Percentiles rank a stretch among this genome's conserved stretches.
phyloP scores from a whole-genome alignment of 2,329 filamentous ascomycete species.

The Paraphoma sp. region DNA sequence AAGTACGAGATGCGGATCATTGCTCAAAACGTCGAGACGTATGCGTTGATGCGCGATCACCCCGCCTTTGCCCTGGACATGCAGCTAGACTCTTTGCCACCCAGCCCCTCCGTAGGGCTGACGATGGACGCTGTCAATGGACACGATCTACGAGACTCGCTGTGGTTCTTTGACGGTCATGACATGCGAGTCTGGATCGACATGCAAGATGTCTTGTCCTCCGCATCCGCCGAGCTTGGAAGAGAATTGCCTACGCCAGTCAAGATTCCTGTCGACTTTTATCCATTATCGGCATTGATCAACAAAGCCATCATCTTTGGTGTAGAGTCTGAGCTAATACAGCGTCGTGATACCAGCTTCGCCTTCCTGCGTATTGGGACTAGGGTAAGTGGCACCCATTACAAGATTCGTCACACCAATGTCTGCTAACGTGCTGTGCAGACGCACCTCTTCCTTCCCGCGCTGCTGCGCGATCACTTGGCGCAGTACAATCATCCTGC shows the following conservation, averaged over 20 bases:
- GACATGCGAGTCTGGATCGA: constrained; percentile 90
- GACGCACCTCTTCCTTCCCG: constrained; percentile 93
- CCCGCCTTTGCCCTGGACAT: constrained; percentile 58
- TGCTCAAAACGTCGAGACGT: constrained; percentile 95
- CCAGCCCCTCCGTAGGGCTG: constrained; percentile 57
- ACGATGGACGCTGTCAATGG: constrained; percentile 55
- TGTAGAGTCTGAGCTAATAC: constrained; percentile 90
- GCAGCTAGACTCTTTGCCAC: constrained; percentile 56
- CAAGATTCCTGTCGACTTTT: constrained; percentile 88
- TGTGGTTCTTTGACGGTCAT: constrained; percentile 93
- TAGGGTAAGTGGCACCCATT: constrained; percentile 65
- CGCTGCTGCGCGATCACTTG: constrained; percentile 81
- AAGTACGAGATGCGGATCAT: constrained; percentile 99
- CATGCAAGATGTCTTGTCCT: constrained; percentile 80
- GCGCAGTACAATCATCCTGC: constrained; percentile 77
- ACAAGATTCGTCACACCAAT: neutral
- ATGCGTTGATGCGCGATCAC: constrained; percentile 89
- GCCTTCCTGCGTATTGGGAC: constrained; percentile 88
- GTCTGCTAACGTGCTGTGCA: constrained; percentile 49
- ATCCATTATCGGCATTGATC: constrained; percentile 86
- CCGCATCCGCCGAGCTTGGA: constrained; percentile 68
- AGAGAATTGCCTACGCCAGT: constrained; percentile 78
- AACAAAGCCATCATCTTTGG: constrained; percentile 90
- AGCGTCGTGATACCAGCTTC: constrained; percentile 89
- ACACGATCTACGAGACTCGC: constrained; percentile 76